A percentile compares a stretch with the other conserved stretches of the same genome.
phyloP scores from a whole-genome alignment of 228 moss, liverwort and hornwort genomes.

The Sphagnum fallax region DNA sequence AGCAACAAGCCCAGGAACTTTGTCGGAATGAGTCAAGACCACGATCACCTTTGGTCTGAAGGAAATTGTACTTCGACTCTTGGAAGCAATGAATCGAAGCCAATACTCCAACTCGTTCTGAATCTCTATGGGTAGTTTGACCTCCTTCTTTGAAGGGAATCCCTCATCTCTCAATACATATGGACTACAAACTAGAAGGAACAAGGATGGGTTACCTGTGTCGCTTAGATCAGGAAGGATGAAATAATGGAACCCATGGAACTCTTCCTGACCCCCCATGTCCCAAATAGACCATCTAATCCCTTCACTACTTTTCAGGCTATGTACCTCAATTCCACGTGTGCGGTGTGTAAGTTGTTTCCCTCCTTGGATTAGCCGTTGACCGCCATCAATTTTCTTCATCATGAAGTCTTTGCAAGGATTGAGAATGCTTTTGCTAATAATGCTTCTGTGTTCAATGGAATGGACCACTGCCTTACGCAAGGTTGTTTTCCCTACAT shows the following conservation, averaged over 20 bases:
- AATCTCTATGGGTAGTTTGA: not conserved
- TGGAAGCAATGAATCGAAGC: constrained; percentile 1
- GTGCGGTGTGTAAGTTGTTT: no score
- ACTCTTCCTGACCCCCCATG: not conserved
- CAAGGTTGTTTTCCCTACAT: no score
- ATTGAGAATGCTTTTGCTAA: no score
- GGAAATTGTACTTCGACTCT: not conserved
- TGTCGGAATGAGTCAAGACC: not conserved
- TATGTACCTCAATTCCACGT: no score
- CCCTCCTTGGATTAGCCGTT: no score
- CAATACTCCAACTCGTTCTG: not conserved
- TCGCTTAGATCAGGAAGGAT: not conserved
- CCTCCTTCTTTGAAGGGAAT: not conserved
- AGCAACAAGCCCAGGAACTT: not conserved
- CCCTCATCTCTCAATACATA: not conserved
- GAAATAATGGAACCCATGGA: not conserved
- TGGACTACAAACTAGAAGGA: not conserved
- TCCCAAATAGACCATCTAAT: not conserved
- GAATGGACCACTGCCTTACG: no score
- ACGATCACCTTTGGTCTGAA: not conserved
- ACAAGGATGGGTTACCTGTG: not conserved
- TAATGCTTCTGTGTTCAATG: no score
- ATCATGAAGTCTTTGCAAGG: no score
- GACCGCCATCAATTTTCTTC: no score
- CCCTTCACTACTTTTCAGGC: no score